Base-by-base conservation (phyloP, 2,329 filamentous ascomycete genomes). In the Sporothrix euskadiensis region DNA sequence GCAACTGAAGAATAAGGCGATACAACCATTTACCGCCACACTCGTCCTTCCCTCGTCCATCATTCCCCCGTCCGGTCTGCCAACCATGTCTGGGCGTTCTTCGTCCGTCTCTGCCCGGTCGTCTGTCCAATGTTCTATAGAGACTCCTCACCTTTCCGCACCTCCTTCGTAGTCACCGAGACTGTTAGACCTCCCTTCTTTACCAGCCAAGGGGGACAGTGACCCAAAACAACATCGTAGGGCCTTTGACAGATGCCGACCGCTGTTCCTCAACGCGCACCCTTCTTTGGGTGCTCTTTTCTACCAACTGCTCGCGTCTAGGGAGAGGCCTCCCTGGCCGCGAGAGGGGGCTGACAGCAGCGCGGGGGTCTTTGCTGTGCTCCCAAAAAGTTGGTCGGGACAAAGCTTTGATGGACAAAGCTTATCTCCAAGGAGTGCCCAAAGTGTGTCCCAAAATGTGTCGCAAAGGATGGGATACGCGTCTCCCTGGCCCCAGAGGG, bases 351-450 rank as follows among this genome's bases (percentile, higher is more conserved):
- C 19, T 22, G 19, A 44, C 59, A 63, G 59, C 59, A 2, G 35
- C 59, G 41, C 63, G 63, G 39, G 39, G 63, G 10, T 16, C 41
- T 5, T 3, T 35, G 26, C 35, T 4, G 52, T 14, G 52, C 22
- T 56, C 26, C 52, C n/a, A 54, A 41, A 14, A 41, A 63, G 59
- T 26, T 63, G 59, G 35, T 44, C 59, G n/a, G 59, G 35, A 63
- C 59, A 63, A 63, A 41, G 35, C 35, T 32, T 30, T 44, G 6
- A 30, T 22, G n/a, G 22, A 30, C 54, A 32, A 32, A 32, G 52
- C 10, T 26, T 22, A 19, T 44, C 5, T 14, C 41, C 41, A 3
- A 44, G 12, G 41, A 9, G 41, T 26, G 22, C 5, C 26, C 26
- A 26, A 26, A 26, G 26, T 26, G 26, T 26, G 26, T 61, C 32